Percentiles rank a stretch among this genome's conserved stretches.
Evolutionary conservation across 345 rosid genomes (phyloP).

Genomic region (Sonneratia caseolaris): DNA sequence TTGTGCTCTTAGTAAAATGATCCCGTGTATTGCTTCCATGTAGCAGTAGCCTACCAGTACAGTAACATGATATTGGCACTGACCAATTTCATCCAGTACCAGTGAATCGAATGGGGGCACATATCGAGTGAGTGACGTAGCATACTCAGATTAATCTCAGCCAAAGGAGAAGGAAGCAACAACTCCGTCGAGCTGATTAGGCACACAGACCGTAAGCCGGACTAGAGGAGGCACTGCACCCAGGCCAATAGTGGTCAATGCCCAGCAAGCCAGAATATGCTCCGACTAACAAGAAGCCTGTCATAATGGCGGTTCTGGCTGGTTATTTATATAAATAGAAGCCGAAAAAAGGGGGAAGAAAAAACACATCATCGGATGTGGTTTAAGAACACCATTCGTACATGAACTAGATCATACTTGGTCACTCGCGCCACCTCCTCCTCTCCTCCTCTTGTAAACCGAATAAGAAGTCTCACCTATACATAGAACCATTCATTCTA

Average conservation of each 20-base stretch:
- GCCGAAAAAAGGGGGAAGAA: not conserved
- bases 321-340: slow-evolving; percentile 9
- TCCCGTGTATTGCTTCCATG: not conserved
- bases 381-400: slow-evolving; percentile 2
- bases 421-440: not conserved
- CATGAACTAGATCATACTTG: not conserved
- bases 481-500: not conserved
- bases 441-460: not conserved
- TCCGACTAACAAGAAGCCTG: no score
- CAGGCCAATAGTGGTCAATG: not conserved
- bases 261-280: not conserved
- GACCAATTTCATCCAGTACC: not conserved
- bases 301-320: not conserved
- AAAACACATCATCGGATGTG: slow-evolving; percentile 5
- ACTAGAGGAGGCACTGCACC: not conserved
- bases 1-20: no score
- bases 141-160: no score
- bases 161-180: no score
- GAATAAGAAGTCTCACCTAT: slow-evolving; percentile 10
- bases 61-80: not conserved
- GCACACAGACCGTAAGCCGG: no score
- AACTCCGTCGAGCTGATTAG: no score
- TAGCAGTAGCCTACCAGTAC: not conserved
- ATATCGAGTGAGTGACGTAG: no score
- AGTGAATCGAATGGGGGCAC: not conserved